Evolutionary conservation across 2,329 filamentous ascomycete species (phyloP).

Genomic region (Aspergillus sp.): DNA sequence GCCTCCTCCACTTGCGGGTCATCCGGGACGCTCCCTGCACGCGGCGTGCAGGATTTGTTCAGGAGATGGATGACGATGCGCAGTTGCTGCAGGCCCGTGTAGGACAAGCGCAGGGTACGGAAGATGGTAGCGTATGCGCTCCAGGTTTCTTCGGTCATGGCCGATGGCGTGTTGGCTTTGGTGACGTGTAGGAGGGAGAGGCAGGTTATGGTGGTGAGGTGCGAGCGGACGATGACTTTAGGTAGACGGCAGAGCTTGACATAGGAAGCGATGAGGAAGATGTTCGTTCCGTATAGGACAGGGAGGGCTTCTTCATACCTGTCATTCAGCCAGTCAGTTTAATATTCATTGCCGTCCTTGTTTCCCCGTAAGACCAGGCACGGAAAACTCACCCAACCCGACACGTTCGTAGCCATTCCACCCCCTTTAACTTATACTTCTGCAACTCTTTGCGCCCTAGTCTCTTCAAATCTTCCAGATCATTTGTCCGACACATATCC

Average conservation of each 20-base stretch:
- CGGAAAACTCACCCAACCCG: conserved; percentile 1
- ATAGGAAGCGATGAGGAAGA: conserved; percentile 1
- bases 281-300: conserved; percentile 2
- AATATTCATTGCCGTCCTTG: too few relatives aligned
- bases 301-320: conserved; percentile 3
- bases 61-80: conserved; percentile 1
- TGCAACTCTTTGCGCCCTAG: neutral
- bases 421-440: conserved; percentile 2
- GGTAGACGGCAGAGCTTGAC: conserved; percentile 3
- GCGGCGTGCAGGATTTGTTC: conserved; percentile 2
- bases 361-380: neutral
- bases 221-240: conserved; percentile 1
- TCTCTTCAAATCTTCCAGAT: conserved; percentile 2
- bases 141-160: conserved; percentile 1
- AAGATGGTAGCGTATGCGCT: conserved; percentile 1
- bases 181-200: conserved; percentile 1
- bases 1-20: neutral
- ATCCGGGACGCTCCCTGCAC: conserved; percentile 2
- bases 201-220: conserved; percentile 1
- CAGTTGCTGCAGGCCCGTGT: neutral
- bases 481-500: conserved; percentile 1
- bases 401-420: conserved; percentile 1
- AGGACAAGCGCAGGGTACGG: conserved; percentile 1
- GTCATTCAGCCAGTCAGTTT: neutral
- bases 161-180: conserved; percentile 1